A percentile compares a stretch with the other conserved stretches of the same genome.
Conservation (phyloP, 768 basidiomycete genomes). For the Podaxis rugospora region DNA sequence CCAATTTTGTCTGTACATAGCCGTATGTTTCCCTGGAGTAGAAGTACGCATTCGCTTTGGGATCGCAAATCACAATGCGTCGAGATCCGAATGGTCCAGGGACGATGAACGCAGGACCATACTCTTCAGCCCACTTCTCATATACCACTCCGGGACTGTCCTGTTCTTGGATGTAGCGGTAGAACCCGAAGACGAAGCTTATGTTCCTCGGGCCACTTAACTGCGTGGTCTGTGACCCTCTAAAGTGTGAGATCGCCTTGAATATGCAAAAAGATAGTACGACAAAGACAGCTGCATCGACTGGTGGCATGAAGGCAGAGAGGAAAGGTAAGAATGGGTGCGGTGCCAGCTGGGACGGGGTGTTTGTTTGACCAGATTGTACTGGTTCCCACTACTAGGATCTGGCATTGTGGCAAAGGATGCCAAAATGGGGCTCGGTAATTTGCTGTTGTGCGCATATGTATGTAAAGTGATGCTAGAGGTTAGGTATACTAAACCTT, state of each 20-base stretch:
- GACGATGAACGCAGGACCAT: conserved; percentile 43
- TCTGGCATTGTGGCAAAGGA: too few relatives aligned
- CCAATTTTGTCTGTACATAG: conserved; percentile 37
- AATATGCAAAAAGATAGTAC: neutral
- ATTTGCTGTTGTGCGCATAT: too few relatives aligned
- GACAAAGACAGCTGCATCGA: neutral
- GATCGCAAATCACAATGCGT: conserved; percentile 37
- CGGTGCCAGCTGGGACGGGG: neutral
- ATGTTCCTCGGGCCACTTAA: conserved; percentile 38
- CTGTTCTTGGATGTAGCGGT: conserved; percentile 21
- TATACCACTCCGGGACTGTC: conserved; percentile 28
- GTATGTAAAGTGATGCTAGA: too few relatives aligned
- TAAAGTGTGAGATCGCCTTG: neutral
- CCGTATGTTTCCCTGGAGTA: conserved; percentile 44
- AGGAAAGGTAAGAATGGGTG: neutral
- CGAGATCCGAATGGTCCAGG: conserved; percentile 30
- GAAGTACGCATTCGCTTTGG: conserved; percentile 48
- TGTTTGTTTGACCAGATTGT: too few relatives aligned
- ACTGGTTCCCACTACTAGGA: neutral
- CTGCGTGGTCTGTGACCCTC: conserved; percentile 21
- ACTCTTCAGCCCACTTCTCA: conserved; percentile 43
- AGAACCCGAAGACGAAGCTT: conserved; percentile 39
- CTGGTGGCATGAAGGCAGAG: neutral
- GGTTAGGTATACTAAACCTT: too few relatives aligned
- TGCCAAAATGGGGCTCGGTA: too few relatives aligned